Conservation (phyloP, 805 yeast genomes). For the Dipodascus albidus region DNA sequence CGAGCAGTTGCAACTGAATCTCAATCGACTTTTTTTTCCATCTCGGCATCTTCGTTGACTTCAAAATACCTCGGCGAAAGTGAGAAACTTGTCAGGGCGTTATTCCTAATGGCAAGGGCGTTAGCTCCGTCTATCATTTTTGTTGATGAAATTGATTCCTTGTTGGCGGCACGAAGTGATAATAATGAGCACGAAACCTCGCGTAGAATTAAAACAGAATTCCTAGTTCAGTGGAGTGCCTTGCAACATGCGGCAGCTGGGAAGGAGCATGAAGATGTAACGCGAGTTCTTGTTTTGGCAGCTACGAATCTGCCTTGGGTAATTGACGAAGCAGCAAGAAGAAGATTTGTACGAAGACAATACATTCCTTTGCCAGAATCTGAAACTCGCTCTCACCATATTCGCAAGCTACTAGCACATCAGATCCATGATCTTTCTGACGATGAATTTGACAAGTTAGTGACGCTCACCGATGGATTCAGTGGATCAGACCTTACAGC, state of each 20-base stretch:
- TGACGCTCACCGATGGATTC: conserved; percentile 66
- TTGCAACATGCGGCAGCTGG: conserved; percentile 81
- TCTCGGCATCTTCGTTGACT: conserved; percentile 80
- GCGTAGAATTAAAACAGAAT: conserved; percentile 84
- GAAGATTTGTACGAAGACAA: conserved; percentile 83
- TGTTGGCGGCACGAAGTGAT: conserved; percentile 69
- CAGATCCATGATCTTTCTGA: conserved; percentile 63
- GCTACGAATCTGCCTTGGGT: conserved; percentile 97
- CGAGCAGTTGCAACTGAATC: conserved; percentile 95
- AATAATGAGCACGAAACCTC: conserved; percentile 78
- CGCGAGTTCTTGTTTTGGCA: conserved; percentile 78
- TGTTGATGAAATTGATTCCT: conserved; percentile 91
- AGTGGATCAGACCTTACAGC: conserved; percentile 92
- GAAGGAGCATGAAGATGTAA: conserved; percentile 38
- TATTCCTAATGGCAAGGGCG: conserved; percentile 73
- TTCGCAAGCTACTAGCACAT: conserved; percentile 51
- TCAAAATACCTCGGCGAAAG: conserved; percentile 81
- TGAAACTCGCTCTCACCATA: conserved; percentile 66
- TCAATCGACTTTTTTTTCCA: conserved; percentile 82
- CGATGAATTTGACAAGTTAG: conserved; percentile 47
- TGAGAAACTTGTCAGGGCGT: conserved; percentile 83
- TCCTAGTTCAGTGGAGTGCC: conserved; percentile 93
- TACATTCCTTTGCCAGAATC: conserved; percentile 90
- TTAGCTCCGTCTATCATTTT: conserved; percentile 89
- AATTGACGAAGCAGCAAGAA: conserved; percentile 91